Evolutionary conservation across 2,329 filamentous ascomycete genomes (phyloP).

Genomic region (Ophiobolus disseminans): DNA sequence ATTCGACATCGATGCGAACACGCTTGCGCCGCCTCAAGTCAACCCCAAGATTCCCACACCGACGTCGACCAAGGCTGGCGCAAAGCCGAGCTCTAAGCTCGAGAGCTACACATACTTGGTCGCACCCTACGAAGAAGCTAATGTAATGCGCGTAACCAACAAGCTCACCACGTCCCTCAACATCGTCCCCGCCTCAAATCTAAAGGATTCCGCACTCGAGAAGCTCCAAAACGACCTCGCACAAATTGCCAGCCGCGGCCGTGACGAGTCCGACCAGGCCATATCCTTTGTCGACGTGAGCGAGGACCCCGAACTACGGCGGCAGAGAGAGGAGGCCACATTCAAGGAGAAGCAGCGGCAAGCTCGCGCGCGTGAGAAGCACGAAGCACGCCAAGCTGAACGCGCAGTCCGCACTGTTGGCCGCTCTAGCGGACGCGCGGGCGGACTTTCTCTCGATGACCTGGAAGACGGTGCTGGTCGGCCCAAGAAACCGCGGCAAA

Average conservation of each 20-base stretch:
- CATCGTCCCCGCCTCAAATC: slow-evolving; percentile 70
- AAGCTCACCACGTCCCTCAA: slow-evolving; percentile 77
- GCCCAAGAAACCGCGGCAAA: slow-evolving; percentile 41
- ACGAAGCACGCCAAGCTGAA: slow-evolving; percentile 69
- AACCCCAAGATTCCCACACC: slow-evolving; percentile 59
- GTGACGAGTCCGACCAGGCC: slow-evolving; percentile 56
- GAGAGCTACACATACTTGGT: slow-evolving; percentile 80
- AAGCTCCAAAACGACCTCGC: slow-evolving; percentile 72
- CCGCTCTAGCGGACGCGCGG: slow-evolving; percentile 60
- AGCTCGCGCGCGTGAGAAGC: slow-evolving; percentile 70
- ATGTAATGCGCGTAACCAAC: slow-evolving; percentile 74
- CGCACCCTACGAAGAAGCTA: slow-evolving; percentile 71
- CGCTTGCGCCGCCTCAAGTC: slow-evolving; percentile 67
- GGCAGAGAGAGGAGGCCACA: slow-evolving; percentile 74
- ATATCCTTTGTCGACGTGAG: slow-evolving; percentile 73
- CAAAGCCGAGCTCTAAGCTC: slow-evolving; percentile 53
- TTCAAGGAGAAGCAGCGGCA: slow-evolving; percentile 74
- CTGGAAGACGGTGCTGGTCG: slow-evolving; percentile 63
- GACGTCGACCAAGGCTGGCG: slow-evolving; percentile 38
- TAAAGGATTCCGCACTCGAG: slow-evolving; percentile 75
- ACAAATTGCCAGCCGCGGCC: slow-evolving; percentile 62
- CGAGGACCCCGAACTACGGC: slow-evolving; percentile 77
- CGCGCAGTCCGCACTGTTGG: slow-evolving; percentile 59
- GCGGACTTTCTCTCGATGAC: slow-evolving; percentile 62
- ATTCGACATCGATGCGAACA: slow-evolving; percentile 75